Evolutionary conservation across 495 filamentous ascomycete species (phyloP), one percentile per base, ranked within the genome.

Genomic region (Aspergillus heteromorphus): DNA sequence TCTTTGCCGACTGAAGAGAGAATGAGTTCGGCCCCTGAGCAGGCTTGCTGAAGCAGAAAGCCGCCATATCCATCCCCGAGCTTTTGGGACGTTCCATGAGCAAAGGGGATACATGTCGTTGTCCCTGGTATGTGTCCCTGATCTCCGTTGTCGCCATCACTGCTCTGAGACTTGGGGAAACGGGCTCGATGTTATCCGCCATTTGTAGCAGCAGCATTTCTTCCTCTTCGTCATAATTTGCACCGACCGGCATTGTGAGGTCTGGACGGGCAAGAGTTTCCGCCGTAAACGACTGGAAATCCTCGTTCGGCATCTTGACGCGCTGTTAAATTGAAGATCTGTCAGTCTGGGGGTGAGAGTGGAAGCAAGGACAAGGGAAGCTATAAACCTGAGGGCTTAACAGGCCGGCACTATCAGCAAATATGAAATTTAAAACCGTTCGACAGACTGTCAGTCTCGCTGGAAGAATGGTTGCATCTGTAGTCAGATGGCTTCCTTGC

Each of bases 31-130:
- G 60, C 47, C 59, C 53, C 16, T 51, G 61, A n/a, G 51, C 49
- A 16, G 70, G 70, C 43, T 63, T 73, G 19, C 63, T 51, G 48
- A 73, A 75, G 4, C 61, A 70, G 43, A 75, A 75, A 1, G 53
- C 57, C 13, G 59, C n/a, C n/a, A 62, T 31, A 49, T 75, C 69
- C n/a, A 70, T 60, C 0, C 55, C 62, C 11, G 64, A 67, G 20
- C 60, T 70, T 16, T 57, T 45, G 5, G 65, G 70, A 7, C 68
- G 70, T 43, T 71, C 57, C 56, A 72, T 63, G 36, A 71, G 56
- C 11, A 66, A 27, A 6, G 69, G 59, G 11, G 57, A 47, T 21
- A 54, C 36, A 8, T 42, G 38, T 49, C 51, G 49, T 17, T 57
- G 54, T 4, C 16, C 23, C 9, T 34, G 25, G 31, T 1, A 45